Evolutionary conservation across 805 yeast species (phyloP).

Genomic region (Suhomyces faveliae): DNA sequence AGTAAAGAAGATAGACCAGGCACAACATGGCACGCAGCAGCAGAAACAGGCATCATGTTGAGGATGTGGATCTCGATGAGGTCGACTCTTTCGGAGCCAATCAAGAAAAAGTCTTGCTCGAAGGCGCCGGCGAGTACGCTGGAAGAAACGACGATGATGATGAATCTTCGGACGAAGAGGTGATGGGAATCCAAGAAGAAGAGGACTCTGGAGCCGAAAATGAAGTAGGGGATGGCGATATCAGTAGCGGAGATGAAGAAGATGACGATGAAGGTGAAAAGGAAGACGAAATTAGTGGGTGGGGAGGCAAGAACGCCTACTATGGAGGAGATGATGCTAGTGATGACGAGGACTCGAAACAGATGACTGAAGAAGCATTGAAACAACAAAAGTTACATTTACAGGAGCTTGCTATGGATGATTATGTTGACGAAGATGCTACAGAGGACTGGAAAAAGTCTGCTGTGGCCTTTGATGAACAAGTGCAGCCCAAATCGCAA

Average conservation of each 20-base stretch:
- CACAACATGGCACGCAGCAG: slow-evolving; percentile 20
- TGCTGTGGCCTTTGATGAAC: slow-evolving; percentile 46
- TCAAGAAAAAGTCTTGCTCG: slow-evolving; percentile 55
- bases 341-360: slow-evolving; percentile 75
- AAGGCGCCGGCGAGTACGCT: slow-evolving; percentile 51
- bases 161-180: slow-evolving; percentile 57
- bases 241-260: slow-evolving; percentile 44
- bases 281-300: slow-evolving; percentile 28
- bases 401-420: slow-evolving; percentile 62
- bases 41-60: slow-evolving; percentile 9
- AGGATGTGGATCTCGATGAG: slow-evolving; percentile 53
- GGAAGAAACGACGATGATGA: slow-evolving; percentile 23
- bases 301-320: slow-evolving; percentile 48
- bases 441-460: slow-evolving; percentile 74
- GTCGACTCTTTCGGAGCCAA: slow-evolving; percentile 66
- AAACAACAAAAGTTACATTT: slow-evolving; percentile 75
- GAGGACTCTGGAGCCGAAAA: slow-evolving; percentile 41
- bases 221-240: slow-evolving; percentile 24
- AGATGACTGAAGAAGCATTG: slow-evolving; percentile 83
- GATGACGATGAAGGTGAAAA: slow-evolving; percentile 44
- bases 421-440: slow-evolving; percentile 65
- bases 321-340: slow-evolving; percentile 63
- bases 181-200: slow-evolving; percentile 36
- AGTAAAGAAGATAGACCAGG: not conserved
- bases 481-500: slow-evolving; percentile 16